Conservation (phyloP, 345 rosid species). For the Erodium maritimum region DNA sequence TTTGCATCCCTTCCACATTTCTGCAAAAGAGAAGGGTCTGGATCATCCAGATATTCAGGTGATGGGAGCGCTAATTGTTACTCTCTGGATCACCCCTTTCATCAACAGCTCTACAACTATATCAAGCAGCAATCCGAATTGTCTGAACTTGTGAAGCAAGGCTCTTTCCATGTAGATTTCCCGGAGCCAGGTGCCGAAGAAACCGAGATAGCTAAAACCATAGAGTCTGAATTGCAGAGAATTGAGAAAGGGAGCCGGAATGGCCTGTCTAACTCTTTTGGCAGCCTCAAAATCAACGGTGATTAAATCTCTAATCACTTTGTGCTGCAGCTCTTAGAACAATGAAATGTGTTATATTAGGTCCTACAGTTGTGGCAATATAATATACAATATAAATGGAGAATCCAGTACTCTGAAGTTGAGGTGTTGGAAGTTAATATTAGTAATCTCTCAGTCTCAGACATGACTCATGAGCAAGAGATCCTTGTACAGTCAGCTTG, state of each 20-base stretch:
- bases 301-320: conserved; percentile 9
- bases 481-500: too few species aligned
- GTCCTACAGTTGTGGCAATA: neutral
- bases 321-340: conserved; percentile 2
- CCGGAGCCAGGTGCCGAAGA: conserved; percentile 60
- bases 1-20: conserved; percentile 74
- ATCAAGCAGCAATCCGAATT: conserved; percentile 49
- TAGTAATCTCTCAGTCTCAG: neutral
- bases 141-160: conserved; percentile 43
- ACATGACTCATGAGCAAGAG: too few species aligned
- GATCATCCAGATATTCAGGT: conserved; percentile 49
- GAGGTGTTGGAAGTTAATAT: neutral
- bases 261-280: conserved; percentile 22
- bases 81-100: conserved; percentile 76
- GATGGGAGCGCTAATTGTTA: conserved; percentile 31
- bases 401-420: neutral
- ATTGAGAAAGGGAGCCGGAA: conserved; percentile 34
- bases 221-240: conserved; percentile 69
- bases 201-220: conserved; percentile 47
- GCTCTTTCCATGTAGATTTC: conserved; percentile 72
- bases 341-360: conserved; percentile 3
- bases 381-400: neutral
- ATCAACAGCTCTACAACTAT: conserved; percentile 76
- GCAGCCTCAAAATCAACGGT: conserved; percentile 22
- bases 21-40: conserved; percentile 76